Evolutionary conservation across 2,329 filamentous ascomycete species (phyloP), one percentile per base, ranked within the genome.

Genomic region (Diaporthe citri): DNA sequence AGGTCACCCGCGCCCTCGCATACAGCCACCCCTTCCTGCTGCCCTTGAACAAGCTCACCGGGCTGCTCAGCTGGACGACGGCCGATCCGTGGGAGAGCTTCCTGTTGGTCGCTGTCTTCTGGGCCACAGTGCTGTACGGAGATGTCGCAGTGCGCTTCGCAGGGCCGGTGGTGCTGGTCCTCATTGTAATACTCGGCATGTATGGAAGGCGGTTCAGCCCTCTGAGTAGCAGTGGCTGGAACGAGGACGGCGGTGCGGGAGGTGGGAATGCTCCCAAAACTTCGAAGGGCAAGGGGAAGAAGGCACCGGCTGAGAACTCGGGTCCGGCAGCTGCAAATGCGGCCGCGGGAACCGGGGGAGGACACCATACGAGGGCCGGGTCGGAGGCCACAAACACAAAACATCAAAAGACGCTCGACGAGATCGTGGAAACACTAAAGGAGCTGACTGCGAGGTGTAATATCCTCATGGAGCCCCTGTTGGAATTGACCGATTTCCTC

Each of bases 31-130:
- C 97, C 0, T 98, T 98, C 82, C 88, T 99, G 10, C 87, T 98
- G 10, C 95, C 96, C 8, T 87, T 98, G 74, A 98, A 98, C 83
- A 94, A 93, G 81, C 84, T 97, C 22, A 93, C 90, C 3, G 97
- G 96, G 0, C 86, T 99, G 76, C 82, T 99, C 77, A 98, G 94
- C 85, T 99, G 97, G 97, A 98, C 95, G 12, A 96, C 94, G 0
- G 94, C 91, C 52, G 97, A 99, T 82, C 92, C 96, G 0, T 99
- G 96, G 96, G 95, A 98, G 87, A 98, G 96, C 87, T 99, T 98
- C 81, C 87, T 99, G 76, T 84, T 99, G 43, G 89, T 99, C 4
- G 92, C 92, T 25, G 89, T 86, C 43, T 99, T 98, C 82, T 99
- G 97, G 97, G 93, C 92, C 4, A 85, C 92, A 15, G 93, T 95